These are phyloP conservation scores for Phenoliferia sp. DNA, from an alignment of 1,284 basidiomycete genomes.

Conservation along the genomic window DNA sequence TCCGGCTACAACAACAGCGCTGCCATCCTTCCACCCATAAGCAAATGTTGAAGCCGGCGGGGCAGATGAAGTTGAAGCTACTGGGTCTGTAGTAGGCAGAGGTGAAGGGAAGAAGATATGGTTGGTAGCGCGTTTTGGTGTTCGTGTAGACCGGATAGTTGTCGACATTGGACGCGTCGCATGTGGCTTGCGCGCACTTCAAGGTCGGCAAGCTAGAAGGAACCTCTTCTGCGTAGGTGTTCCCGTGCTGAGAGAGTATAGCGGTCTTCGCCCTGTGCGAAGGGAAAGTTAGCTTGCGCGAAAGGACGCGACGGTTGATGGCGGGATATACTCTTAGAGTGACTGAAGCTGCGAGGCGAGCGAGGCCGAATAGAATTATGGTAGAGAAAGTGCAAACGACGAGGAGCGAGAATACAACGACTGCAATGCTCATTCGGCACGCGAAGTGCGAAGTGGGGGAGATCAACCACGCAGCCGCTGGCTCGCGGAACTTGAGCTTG, in stretches of 20 bases:
- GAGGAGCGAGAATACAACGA: too few relatives aligned
- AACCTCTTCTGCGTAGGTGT: conserved; percentile 24
- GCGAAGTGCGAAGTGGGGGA: too few relatives aligned
- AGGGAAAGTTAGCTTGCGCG: too few relatives aligned
- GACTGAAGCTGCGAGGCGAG: too few relatives aligned
- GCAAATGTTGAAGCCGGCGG: background rate
- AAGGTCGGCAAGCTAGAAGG: conserved; percentile 8
- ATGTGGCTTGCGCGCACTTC: background rate
- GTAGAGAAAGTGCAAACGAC: too few relatives aligned
- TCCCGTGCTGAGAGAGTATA: conserved; percentile 15
- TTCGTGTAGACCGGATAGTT: background rate
- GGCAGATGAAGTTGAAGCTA: background rate
- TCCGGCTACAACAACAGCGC: background rate
- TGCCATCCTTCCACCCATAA: background rate
- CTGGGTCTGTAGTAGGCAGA: background rate
- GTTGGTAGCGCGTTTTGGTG: background rate
- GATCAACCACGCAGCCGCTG: too few relatives aligned
- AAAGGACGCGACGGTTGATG: too few relatives aligned
- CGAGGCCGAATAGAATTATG: too few relatives aligned
- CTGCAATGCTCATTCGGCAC: too few relatives aligned
- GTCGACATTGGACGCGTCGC: background rate
- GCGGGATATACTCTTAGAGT: too few relatives aligned
- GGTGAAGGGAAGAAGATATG: background rate
- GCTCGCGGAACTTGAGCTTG: background rate
- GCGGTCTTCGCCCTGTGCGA: conserved; percentile 26